These are phyloP conservation scores for Nevesoporus exiguus DNA, from an alignment of 768 basidiomycete genomes.

Conservation along the genomic window DNA sequence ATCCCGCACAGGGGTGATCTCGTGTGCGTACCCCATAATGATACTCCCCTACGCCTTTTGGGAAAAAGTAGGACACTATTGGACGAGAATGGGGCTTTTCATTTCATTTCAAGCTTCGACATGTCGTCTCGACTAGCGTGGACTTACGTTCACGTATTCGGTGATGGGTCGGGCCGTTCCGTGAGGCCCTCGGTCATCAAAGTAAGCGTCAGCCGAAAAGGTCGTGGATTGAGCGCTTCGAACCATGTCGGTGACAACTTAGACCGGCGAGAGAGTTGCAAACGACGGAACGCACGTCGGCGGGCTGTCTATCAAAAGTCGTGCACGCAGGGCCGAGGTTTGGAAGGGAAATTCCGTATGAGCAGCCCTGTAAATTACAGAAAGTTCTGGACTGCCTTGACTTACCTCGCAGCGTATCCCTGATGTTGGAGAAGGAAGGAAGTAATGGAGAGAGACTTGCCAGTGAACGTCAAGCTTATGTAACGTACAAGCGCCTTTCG, in stretches of 20 bases:
- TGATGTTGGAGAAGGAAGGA: neutral
- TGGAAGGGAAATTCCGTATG: too few species aligned
- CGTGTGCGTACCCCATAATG: slow-evolving; percentile 82
- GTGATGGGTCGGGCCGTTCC: slow-evolving; percentile 77
- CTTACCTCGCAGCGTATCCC: neutral
- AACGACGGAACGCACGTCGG: neutral
- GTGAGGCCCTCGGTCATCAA: slow-evolving; percentile 67
- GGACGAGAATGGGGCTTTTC: slow-evolving; percentile 46
- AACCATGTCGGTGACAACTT: slow-evolving; percentile 29
- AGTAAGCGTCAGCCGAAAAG: slow-evolving; percentile 73
- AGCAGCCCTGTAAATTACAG: too few species aligned
- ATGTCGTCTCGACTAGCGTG: neutral
- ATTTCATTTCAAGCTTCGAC: slow-evolving; percentile 19
- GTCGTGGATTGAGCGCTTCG: slow-evolving; percentile 43
- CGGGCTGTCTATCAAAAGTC: too few species aligned
- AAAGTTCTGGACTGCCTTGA: neutral
- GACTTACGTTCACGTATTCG: slow-evolving; percentile 70
- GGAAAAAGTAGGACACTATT: slow-evolving; percentile 94
- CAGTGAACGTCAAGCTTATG: slow-evolving; percentile 17
- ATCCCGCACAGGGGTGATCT: neutral
- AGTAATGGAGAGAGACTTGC: too few species aligned
- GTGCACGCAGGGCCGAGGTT: too few species aligned
- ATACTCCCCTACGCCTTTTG: slow-evolving; percentile 88
- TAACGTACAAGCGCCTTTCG: too few species aligned
- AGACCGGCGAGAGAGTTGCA: neutral